Evolutionary conservation across 164 flowering plant species (phyloP), one percentile per base, ranked within the genome.

Genomic region (Magnolia changhungtana): DNA sequence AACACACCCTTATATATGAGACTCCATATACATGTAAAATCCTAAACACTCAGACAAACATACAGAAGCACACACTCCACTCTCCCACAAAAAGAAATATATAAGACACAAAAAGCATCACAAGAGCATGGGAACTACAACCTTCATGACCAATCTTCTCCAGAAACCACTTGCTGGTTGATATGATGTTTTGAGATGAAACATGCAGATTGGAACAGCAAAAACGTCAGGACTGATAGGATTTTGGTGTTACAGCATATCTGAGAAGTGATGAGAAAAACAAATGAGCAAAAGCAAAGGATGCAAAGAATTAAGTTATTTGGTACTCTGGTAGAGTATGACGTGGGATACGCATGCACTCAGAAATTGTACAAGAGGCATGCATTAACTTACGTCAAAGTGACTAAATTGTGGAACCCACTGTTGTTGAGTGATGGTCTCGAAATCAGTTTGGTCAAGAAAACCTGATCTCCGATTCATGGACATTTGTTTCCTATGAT

Each of bases 111-210:
- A 18, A 50, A 24, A 72, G 50, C 45, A 31, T 23, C 19, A 16
- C 13, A 55, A 11, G 49, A 65, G 18, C 23, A 13, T 67, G 27
- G 23, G 14, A 63, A 50, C 72, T 59, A 63, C 45, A 77, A 92
- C 99, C 99, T 94, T 94, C 94, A 86, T 92, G 97, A 29, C 99
- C 97, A 82, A 86, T 84, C 89, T 96, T 94, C 84, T 94, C 82
- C 77, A 96, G 88, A 85, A 96, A 96, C 99, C 99, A 96, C 84
- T 96, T 96, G 86, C 97, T 96, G 91, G 23, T 75, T 13, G n/a
- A 58, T 66, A 69, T 14, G 59, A 65, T 75, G 71, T 70, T 68
- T 61, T 16, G 45, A 82, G 50, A 67, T 72, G 77, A 61, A 63
- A 3, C 27, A 27, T 50, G 31, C 23, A 58, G 29, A 49, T 67